Evolutionary conservation across 495 filamentous ascomycete genomes (phyloP), one percentile per base, ranked within the genome.

Genomic region (Penicillium cosmopolitanum): DNA sequence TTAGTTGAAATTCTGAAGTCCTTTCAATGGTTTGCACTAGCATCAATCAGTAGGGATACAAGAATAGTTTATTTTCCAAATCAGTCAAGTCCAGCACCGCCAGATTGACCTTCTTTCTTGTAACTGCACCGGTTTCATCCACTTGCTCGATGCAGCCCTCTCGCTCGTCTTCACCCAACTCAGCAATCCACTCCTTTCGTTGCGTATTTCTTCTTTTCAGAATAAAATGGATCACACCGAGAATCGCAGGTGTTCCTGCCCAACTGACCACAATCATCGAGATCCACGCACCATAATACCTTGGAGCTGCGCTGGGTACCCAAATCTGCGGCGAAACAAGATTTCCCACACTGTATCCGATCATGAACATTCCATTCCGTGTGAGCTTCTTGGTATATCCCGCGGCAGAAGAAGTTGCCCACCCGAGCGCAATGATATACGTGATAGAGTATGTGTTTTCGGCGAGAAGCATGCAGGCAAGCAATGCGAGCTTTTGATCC

Each of bases 341-440:
- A 28, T 68, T 68, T 9, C 57, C 63, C 16, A 66, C 50, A 25
- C 59, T 50, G 43, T 68, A 68, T 2, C 63, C 66, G 7, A 58
- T 42, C 63, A 66, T 66, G 57, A 66, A 68, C 54, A 68, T 57
- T 4, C 47, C 66, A 48, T 66, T 68, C 15, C 63, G 63, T 5
- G 60, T 63, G 15, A 66, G 36, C 43, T 68, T 68, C 54, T 68
- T 68, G 2, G 66, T 68, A 50, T 68, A 60, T 1, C 66, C 66
- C 2, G 66, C 56, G 11, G 66, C 60, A 36, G 51, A 55, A 9
- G 63, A 66, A 1, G 63, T 63, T 7, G 66, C 54, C 66, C 66
- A 68, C n/a, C 63, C 63, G 2, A 68, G 51, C 7, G 60, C 63
- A 31, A 66, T 63, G 36, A 69, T 69, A 53, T 71, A 69, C n/a